A percentile compares a stretch with the other conserved stretches of the same genome.
Evolutionary conservation across 1,284 basidiomycete species (phyloP).

Genomic region (Trichosporon faecale): DNA sequence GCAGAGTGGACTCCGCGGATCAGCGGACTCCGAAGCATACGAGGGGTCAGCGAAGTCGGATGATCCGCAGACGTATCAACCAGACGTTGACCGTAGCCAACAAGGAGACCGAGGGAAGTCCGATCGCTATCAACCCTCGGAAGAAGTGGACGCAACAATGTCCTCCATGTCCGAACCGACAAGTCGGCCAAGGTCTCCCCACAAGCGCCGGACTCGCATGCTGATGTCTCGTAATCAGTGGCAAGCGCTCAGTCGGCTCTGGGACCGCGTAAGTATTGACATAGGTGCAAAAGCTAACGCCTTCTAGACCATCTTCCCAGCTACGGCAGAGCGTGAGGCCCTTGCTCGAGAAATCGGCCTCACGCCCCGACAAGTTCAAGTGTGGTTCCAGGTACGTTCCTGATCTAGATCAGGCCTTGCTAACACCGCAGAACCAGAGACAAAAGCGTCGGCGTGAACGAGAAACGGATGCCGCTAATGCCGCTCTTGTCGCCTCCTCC

Average conservation of each 20-base stretch:
- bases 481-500: neutral
- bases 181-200: slow-evolving; percentile 3
- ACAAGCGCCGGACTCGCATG: slow-evolving; percentile 29
- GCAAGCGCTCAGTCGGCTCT: slow-evolving; percentile 22
- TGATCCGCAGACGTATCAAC: neutral
- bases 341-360: slow-evolving; percentile 41
- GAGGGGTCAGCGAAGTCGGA: neutral
- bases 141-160: neutral
- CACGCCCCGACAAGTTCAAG: slow-evolving; percentile 49
- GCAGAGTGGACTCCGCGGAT: neutral
- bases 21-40: neutral
- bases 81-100: neutral
- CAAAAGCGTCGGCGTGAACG: slow-evolving; percentile 41
- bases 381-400: slow-evolving; percentile 50
- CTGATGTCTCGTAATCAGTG: slow-evolving; percentile 33
- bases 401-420: neutral
- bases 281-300: neutral
- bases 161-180: slow-evolving; percentile 7
- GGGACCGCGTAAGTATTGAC: slow-evolving; percentile 24
- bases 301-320: slow-evolving; percentile 44
- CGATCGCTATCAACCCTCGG: neutral
- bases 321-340: slow-evolving; percentile 35
- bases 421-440: slow-evolving; percentile 43
- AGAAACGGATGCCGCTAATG: slow-evolving; percentile 19
- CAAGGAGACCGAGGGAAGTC: neutral